Conservation (phyloP, 306 rosid genomes). For the Acmispon strigosus region DNA sequence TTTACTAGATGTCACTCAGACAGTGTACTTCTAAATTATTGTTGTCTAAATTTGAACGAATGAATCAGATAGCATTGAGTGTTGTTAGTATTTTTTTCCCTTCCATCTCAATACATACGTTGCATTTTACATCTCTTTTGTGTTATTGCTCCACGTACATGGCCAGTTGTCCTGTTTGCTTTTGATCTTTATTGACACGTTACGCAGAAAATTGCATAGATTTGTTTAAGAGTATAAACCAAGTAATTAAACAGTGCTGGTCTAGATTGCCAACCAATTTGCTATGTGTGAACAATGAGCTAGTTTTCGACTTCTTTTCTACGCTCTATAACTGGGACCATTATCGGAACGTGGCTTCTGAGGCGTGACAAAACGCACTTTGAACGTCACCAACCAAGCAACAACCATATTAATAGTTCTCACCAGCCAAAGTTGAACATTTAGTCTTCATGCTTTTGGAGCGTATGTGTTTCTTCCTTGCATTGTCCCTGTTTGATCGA, state of each 20-base stretch:
- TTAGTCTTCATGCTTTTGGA: not conserved
- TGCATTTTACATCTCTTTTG: not conserved
- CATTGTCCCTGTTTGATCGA: no score
- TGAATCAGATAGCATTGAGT: no score
- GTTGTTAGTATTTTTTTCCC: no score
- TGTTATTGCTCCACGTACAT: not conserved
- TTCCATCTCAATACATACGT: no score
- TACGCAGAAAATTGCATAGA: not conserved
- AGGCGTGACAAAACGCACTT: not conserved
- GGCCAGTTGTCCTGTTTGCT: conserved; percentile 1
- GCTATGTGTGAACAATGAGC: not conserved
- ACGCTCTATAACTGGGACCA: conserved; percentile 5
- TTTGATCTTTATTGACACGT: not conserved
- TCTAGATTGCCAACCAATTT: not conserved
- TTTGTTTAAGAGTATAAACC: no score
- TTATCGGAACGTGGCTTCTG: not conserved
- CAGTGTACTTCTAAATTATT: no score
- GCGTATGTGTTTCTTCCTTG: no score
- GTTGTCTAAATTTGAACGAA: no score
- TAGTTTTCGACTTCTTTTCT: conserved; percentile 11
- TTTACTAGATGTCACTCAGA: no score
- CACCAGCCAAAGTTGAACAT: conserved; percentile 5
- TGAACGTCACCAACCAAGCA: conserved; percentile 1
- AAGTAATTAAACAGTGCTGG: not conserved
- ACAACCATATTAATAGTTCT: not conserved